phyloP scores from a whole-genome alignment of 352 stramenopile genomes.

The Pythium biforme region DNA sequence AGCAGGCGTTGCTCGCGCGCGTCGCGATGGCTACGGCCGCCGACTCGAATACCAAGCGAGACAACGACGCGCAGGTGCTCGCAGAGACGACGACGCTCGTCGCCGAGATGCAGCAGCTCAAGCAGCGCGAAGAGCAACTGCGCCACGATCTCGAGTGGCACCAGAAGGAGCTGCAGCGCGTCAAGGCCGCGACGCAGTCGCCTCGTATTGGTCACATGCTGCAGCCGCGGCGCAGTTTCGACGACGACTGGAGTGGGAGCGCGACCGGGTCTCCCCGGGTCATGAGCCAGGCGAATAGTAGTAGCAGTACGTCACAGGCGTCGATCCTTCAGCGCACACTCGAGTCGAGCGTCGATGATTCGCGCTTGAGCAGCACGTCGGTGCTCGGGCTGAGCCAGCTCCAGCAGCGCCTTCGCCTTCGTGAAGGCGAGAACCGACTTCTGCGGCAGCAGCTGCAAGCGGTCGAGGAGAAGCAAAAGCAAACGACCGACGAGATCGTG shows the following conservation, averaged over 20 bases:
- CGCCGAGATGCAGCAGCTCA: slow-evolving; percentile 42
- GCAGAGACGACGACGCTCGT: slow-evolving; percentile 17
- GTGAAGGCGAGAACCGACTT: slow-evolving; percentile 72
- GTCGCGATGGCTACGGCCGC: slow-evolving; percentile 8
- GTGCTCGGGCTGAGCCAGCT: slow-evolving; percentile 75
- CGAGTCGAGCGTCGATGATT: slow-evolving; percentile 36
- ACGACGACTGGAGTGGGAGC: slow-evolving; percentile 18
- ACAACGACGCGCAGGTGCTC: not conserved
- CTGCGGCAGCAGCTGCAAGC: slow-evolving; percentile 66
- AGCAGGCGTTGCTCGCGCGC: slow-evolving; percentile 16
- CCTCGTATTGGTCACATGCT: slow-evolving; percentile 13
- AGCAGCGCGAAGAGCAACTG: slow-evolving; percentile 45
- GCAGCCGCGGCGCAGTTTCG: slow-evolving; percentile 23
- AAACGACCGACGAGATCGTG: slow-evolving; percentile 72
- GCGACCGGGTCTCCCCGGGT: slow-evolving; percentile 15
- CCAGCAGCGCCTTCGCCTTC: slow-evolving; percentile 67
- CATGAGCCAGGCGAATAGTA: not conserved
- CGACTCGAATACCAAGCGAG: slow-evolving; percentile 9
- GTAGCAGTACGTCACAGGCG: slow-evolving; percentile 33
- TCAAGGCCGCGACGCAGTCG: slow-evolving; percentile 34
- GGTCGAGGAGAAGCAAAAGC: slow-evolving; percentile 65
- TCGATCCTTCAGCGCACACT: slow-evolving; percentile 64
- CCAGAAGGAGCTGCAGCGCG: slow-evolving; percentile 48
- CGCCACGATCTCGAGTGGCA: slow-evolving; percentile 63
- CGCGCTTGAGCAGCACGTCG: slow-evolving; percentile 39